Evolutionary conservation across 768 basidiomycete species (phyloP).

Genomic region (Nevesoporus exiguus): DNA sequence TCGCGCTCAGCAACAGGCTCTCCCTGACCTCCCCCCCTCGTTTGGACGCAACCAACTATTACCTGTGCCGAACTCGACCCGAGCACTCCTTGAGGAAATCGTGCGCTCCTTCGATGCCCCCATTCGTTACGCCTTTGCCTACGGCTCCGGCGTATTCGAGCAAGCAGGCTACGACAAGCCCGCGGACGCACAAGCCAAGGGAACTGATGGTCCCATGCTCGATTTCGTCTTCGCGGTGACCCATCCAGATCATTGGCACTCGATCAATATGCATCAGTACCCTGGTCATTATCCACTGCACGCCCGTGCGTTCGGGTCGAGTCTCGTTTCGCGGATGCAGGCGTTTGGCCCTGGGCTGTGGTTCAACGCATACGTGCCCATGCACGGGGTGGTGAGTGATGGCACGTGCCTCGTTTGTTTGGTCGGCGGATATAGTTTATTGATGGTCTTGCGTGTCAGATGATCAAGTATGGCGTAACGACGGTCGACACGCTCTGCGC

Average conservation of each 20-base stretch:
- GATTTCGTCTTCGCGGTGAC: slow-evolving; percentile 98
- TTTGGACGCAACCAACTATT: slow-evolving; percentile 84
- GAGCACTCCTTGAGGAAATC: slow-evolving; percentile 76
- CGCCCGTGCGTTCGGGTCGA: slow-evolving; percentile 79
- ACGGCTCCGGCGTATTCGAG: slow-evolving; percentile 93
- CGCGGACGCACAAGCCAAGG: slow-evolving; percentile 22
- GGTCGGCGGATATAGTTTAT: no score
- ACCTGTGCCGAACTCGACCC: slow-evolving; percentile 73
- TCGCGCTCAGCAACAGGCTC: slow-evolving; percentile 26
- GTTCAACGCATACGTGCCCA: slow-evolving; percentile 90
- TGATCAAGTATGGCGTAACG: slow-evolving; percentile 95
- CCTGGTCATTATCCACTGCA: slow-evolving; percentile 90
- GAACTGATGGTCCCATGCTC: slow-evolving; percentile 67
- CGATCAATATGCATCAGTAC: slow-evolving; percentile 89
- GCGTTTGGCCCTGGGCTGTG: slow-evolving; percentile 82
- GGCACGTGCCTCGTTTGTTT: background rate
- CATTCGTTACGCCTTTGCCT: slow-evolving; percentile 95
- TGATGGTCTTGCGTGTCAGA: slow-evolving; percentile 41
- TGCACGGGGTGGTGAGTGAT: slow-evolving; percentile 75
- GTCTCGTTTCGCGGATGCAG: slow-evolving; percentile 77
- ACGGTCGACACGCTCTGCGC: slow-evolving; percentile 85
- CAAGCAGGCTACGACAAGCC: slow-evolving; percentile 71
- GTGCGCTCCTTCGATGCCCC: slow-evolving; percentile 83
- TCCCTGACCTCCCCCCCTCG: slow-evolving; percentile 59
- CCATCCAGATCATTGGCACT: slow-evolving; percentile 90